Evolutionary conservation across 768 basidiomycete genomes (phyloP), one percentile per base, ranked within the genome.

Genomic region (Amanita pallidorosea): DNA sequence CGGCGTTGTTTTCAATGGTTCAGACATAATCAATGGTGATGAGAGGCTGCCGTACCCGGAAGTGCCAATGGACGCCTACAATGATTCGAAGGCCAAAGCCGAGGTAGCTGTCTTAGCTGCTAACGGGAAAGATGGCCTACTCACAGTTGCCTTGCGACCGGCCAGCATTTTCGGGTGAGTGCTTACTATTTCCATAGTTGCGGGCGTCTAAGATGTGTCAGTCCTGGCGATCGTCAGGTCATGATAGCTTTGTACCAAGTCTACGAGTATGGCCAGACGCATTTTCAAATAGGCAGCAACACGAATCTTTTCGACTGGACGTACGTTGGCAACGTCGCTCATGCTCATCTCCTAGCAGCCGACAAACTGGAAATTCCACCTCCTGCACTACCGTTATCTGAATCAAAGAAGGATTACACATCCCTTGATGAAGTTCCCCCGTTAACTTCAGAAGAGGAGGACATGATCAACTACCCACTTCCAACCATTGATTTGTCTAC

Each of bases 221-320:
- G 91, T 4, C 92, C 93, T 5, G 93, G 95, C 5, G 96, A 98
- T 60, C 80, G 89, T 8, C 93, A 96, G 64, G 74, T 80, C 56
- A 81, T 94, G 67, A 67, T 75, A 1, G 89, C 88, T n/a, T 70
- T 95, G 33, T 82, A 80, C 63, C 70, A 83, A 52, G 92, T 85
- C 3, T 85, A 89, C 64, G 74, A 85, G 59, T 76, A 80, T 40
- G 80, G 81, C 15, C 87, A 96, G 64, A 92, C 91, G 0, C 83
- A 88, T 57, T 88, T 90, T 73, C 94, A 97, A 66, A 82, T 99
- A 56, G 96, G 96, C 34, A 74, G 86, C 68, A 96, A 97, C 67
- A 81, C 77, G 55, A 98, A 98, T 63, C 67, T 98, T 3, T 92
- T 89, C 60, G 96, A 98, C 66, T 93, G 87, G 80, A 96, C 94